Evolutionary conservation across 495 filamentous ascomycete species (phyloP), one percentile per base, ranked within the genome.

Genomic region (Coniosporium apollinis): DNA sequence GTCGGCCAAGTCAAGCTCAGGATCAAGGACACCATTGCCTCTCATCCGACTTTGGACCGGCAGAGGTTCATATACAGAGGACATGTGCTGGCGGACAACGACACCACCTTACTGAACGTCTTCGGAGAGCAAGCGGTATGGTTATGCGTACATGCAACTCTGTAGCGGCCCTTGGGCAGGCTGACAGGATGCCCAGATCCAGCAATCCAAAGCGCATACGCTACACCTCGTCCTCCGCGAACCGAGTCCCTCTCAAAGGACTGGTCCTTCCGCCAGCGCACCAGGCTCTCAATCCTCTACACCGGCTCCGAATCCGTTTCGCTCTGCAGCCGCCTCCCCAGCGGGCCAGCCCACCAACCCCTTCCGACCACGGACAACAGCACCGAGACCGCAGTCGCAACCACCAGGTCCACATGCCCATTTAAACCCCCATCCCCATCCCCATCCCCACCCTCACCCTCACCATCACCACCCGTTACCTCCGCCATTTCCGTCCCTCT

Each of bases 51-150:
- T 5, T 38, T 45, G 10, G 57, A 59, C 20, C 44, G 57, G 20
- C 58, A 60, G 44, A 42, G 59, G 20, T 34, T 63, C 11, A 59
- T 63, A 9, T 56, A 60, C 30, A 42, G 46, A 19, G 59, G 59
- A 9, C 31, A 54, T 30, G 47, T 57, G 26, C 39, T 63, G 18
- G 43, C 49, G 2, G 47, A 49, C 19, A 48, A 60, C 14, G 39
- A 43, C 6, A 53, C 58, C 29, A 56, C 46, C 8, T 35, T 63
- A 37, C 32, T 29, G 3, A 47, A 54, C 28, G 52, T 61, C 36
- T 26, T 38, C 18, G 36, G 36, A 3, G 19, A 30, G 17, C 49
- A 50, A 14, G 10, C 20, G 4, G 45, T 47, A 8, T 33, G 36
- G 24, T 44, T 44, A 14, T 3, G 37, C 18, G 14, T 18, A 15